Conservation (phyloP, 2,329 filamentous ascomycete species). For the Teratosphaeria pseudoeucalypti region DNA sequence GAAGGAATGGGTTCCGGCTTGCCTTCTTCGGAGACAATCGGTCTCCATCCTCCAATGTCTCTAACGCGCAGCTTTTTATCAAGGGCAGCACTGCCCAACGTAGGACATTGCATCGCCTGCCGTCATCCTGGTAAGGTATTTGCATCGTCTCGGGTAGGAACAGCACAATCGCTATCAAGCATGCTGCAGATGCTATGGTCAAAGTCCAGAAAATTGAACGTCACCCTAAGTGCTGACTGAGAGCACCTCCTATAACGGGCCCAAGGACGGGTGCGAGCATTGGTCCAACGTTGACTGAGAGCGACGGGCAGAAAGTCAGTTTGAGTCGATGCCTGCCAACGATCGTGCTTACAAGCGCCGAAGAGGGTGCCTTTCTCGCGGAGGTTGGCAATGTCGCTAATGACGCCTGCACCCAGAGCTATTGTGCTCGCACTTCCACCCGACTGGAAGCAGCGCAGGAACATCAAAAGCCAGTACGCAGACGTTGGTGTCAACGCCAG, state of each 20-base stretch:
- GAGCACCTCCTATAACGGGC: constrained; percentile 18
- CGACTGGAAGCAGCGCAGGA: constrained; percentile 23
- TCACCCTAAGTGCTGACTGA: constrained; percentile 22
- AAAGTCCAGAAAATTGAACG: constrained; percentile 34
- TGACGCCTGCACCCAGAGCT: constrained; percentile 23
- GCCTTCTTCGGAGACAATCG: neutral
- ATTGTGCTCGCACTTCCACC: constrained; percentile 32
- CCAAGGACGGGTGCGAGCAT: constrained; percentile 16
- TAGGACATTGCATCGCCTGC: neutral
- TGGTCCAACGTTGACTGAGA: constrained; percentile 14
- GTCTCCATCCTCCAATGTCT: neutral
- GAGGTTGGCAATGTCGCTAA: constrained; percentile 24
- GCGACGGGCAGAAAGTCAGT: too few species aligned
- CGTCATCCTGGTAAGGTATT: neutral
- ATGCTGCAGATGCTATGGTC: constrained; percentile 26
- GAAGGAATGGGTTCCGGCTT: neutral
- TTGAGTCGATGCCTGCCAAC: constrained; percentile 6
- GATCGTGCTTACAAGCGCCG: constrained; percentile 6
- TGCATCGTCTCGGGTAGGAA: constrained; percentile 29
- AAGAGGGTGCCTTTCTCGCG: constrained; percentile 25
- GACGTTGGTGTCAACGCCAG: constrained; percentile 12
- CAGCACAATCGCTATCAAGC: constrained; percentile 18
- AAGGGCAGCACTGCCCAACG: neutral
- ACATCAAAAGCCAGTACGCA: constrained; percentile 8
- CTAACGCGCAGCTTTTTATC: neutral